Evolutionary conservation across 1,284 basidiomycete species (phyloP).

Genomic region (Coniferiporia sulphurascens): DNA sequence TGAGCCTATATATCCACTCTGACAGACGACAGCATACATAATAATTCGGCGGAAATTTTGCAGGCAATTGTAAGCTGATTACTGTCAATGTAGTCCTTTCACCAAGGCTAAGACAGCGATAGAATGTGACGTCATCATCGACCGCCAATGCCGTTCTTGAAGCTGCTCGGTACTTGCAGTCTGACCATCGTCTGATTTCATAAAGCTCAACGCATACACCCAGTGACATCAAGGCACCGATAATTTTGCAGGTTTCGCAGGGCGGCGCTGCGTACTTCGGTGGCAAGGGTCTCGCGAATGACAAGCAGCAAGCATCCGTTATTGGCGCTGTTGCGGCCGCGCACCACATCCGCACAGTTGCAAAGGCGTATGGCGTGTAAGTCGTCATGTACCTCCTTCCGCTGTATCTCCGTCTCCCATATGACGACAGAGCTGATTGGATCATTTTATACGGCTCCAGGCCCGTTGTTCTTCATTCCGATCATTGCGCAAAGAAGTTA

Average conservation of each 20-base stretch:
- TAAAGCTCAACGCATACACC: conserved; percentile 3
- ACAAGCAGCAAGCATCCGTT: conserved; percentile 96
- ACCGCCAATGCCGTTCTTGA: conserved; percentile 85
- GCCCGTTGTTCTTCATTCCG: conserved; percentile 97
- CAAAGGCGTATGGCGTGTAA: conserved; percentile 87
- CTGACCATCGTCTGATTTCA: not conserved
- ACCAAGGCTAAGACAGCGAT: conserved; percentile 16
- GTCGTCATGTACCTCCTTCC: conserved; percentile 30
- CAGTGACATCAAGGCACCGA: conserved; percentile 89
- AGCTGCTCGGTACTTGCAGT: conserved; percentile 63
- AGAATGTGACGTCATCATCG: conserved; percentile 88
- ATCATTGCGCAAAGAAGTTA: conserved; percentile 99
- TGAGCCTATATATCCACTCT: conserved; percentile 39
- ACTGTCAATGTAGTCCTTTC: conserved; percentile 6
- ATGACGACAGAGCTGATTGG: not conserved
- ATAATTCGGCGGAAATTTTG: not conserved
- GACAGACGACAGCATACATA: not conserved
- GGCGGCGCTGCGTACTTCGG: conserved; percentile 96
- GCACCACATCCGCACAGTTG: conserved; percentile 85
- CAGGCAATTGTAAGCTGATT: conserved; percentile 66
- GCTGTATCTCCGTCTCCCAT: not conserved
- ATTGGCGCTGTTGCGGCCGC: conserved; percentile 90
- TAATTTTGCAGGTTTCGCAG: conserved; percentile 98
- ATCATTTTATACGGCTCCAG: conserved; percentile 32
- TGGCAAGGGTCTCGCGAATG: conserved; percentile 94